Evolutionary conservation across 495 filamentous ascomycete species (phyloP), one percentile per base, ranked within the genome.

Genomic region (Alectoria sarmentosa): DNA sequence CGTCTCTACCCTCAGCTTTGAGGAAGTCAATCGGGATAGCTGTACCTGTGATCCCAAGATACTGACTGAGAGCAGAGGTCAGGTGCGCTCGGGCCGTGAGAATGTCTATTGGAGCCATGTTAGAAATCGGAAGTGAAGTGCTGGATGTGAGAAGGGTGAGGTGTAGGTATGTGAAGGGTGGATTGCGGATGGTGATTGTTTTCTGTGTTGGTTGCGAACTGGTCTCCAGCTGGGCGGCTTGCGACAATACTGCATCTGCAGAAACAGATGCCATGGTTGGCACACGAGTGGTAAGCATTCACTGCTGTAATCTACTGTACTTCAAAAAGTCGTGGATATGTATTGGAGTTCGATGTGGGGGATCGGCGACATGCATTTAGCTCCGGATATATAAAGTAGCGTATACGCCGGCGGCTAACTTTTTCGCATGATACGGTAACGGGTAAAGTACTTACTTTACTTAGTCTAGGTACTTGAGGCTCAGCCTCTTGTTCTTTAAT

Each of bases 11-110:
- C 11, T 81, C 75, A 7, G 89, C 74, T 52, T 89, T 84, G 11
- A 97, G 78, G 39, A 96, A 87, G 69, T 97, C 93, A 65, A 96
- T 75, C 1, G 88, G 77, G 28, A 96, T 90, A 1, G 87, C 83
- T 8, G 88, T 79, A 39, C 93, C 93, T 3, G 84, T 84, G 38
- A 88, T 69, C 13, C 93, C 93, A 26, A 96, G 84, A 76, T 90
- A 96, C 70, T 92, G 89, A 13, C 80, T 82, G 1, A 96, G 77
- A 0, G 91, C 88, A 37, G 87, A 74, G 28, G 83, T 86, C 59
- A 94, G 85, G 69, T 90, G 84, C 1, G 87, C 82, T 44, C 86
- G 87, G 39, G 84, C 83, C 56, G 90, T 92, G 41, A 96, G 80
- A 37, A 81, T 78, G 76, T 97, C 92, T 41, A 93, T 76, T 41